Percentiles rank a stretch among this genome's conserved stretches.
Conservation (phyloP, 2,329 filamentous ascomycete species). For the Rhexocercosporidium sp. region DNA sequence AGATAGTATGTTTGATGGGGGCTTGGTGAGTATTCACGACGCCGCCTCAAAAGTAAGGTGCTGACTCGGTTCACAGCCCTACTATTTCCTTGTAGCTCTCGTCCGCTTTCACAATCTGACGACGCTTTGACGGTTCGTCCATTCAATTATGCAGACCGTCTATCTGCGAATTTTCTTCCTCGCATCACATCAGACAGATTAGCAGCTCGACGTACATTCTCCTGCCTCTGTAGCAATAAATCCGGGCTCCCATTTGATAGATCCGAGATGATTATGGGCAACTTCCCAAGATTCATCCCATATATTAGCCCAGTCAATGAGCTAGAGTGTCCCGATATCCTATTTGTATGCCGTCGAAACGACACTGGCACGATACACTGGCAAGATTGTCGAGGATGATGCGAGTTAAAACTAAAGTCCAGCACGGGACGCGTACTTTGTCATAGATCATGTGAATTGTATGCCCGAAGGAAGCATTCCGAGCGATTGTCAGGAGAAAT, state of each 20-base stretch:
- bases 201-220: not conserved
- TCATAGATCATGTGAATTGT: not conserved
- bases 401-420: not conserved
- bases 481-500: no score
- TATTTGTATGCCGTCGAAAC: not conserved
- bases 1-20: not conserved
- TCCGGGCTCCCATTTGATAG: not conserved
- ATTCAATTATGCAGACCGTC: not conserved
- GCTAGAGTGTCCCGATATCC: not conserved
- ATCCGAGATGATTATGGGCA: slow-evolving; percentile 4
- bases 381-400: not conserved
- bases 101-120: slow-evolving; percentile 8
- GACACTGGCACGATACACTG: not conserved
- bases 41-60: not conserved
- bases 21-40: not conserved
- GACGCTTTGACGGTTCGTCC: not conserved
- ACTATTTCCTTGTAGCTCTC: slow-evolving; percentile 1
- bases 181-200: slow-evolving; percentile 4
- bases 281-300: not conserved
- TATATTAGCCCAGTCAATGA: not conserved
- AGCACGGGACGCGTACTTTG: not conserved
- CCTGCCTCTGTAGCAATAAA: not conserved
- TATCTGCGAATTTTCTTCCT: not conserved
- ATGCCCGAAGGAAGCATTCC: no score
- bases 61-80: not conserved